Conservation (phyloP, 306 rosid species). For the Inga leiocalycina region DNA sequence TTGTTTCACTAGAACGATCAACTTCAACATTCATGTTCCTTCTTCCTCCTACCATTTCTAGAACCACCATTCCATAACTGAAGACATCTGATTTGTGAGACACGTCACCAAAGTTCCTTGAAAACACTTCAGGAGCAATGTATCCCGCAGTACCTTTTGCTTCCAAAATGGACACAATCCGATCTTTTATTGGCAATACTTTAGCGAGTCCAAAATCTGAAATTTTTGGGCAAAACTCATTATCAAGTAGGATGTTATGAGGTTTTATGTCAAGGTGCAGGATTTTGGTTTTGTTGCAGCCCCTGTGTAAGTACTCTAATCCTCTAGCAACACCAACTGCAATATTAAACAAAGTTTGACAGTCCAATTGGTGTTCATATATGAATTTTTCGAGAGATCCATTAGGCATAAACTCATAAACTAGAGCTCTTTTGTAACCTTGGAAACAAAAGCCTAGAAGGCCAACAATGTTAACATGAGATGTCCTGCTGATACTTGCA, state of each 20-base stretch:
- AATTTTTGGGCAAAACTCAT: constrained; percentile 24
- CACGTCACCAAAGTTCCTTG: constrained; percentile 18
- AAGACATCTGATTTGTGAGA: constrained; percentile 43
- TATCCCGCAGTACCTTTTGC: constrained; percentile 39
- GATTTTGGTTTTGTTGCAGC: constrained; percentile 37
- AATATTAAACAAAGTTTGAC: constrained; percentile 25
- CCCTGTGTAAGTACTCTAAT: constrained; percentile 40
- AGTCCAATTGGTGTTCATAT: constrained; percentile 26
- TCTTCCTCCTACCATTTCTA: constrained; percentile 39
- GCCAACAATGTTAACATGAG: constrained; percentile 34
- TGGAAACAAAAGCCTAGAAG: constrained; percentile 36
- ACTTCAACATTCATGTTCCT: constrained; percentile 5
- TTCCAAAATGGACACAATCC: background rate
- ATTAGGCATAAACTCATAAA: constrained; percentile 39
- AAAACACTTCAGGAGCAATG: constrained; percentile 18
- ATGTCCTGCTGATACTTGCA: constrained; percentile 34
- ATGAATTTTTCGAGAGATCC: constrained; percentile 41
- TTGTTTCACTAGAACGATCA: constrained; percentile 27
- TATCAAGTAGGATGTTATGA: constrained; percentile 23
- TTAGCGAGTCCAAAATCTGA: constrained; percentile 43
- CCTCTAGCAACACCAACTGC: constrained; percentile 44
- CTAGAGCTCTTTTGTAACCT: constrained; percentile 33
- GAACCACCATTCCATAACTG: constrained; percentile 36
- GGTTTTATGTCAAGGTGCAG: constrained; percentile 47
- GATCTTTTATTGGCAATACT: constrained; percentile 1